Conservation (phyloP, 176 grass and related monocot species). For the Avena eriantha region DNA sequence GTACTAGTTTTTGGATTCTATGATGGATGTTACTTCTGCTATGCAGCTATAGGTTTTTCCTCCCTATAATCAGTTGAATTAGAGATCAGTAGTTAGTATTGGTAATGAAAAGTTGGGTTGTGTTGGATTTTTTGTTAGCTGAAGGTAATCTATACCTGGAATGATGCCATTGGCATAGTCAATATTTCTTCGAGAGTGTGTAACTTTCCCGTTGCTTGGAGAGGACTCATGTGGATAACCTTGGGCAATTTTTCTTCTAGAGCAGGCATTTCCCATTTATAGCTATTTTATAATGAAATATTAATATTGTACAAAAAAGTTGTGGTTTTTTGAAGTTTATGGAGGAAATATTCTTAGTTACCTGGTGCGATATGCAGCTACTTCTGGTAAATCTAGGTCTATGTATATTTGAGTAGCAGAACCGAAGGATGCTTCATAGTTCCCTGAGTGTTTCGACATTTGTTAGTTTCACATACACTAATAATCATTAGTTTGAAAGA, state of each 20-base stretch:
- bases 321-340: no score
- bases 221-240: not conserved
- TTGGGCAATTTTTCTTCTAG: not conserved
- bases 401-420: not conserved
- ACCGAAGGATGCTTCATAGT: not conserved
- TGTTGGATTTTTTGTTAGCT: no score
- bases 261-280: not conserved
- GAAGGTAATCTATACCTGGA: not conserved
- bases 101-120: no score
- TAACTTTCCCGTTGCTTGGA: not conserved
- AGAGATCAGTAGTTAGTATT: no score
- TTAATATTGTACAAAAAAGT: no score
- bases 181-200: not conserved
- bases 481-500: not conserved
- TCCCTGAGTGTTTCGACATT: not conserved
- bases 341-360: not conserved
- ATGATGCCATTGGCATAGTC: not conserved
- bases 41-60: not conserved
- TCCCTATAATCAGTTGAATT: not conserved
- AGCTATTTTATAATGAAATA: not conserved
- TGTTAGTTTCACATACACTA: not conserved
- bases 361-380: not conserved
- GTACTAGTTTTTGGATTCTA: not conserved
- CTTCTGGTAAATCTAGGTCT: not conserved
- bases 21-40: not conserved